Evolutionary conservation across 345 rosid genomes (phyloP), one percentile per base, ranked within the genome.

Genomic region (Populus davidiana): DNA sequence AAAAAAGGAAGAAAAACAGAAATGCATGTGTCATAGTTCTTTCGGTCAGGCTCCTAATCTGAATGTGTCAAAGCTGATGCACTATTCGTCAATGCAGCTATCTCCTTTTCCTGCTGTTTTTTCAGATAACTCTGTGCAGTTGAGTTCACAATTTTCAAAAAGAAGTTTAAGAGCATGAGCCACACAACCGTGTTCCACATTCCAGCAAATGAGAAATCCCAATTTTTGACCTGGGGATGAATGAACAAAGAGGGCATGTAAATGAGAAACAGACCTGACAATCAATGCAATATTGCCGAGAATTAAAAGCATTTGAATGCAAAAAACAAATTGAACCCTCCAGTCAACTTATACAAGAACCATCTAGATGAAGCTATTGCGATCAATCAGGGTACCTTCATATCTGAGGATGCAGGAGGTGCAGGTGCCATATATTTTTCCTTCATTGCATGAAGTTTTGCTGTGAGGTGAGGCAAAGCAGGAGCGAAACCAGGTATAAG

Each of bases 111-210:
- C 78, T 92, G 97, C 88, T 89, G 87, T 67, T 90, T 88, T 82
- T 89, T 91, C 80, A 90, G 87, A 77, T 92, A 89, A 44, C 83
- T 79, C 73, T 89, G 97, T 0, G 97, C 98, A 61, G 98, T 92
- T 44, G 95, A 84, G 50, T 86, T 94, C 84, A 96, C 90, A 54
- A 92, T 91, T 90, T 87, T 93, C 61, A 87, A 76, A 59, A 88
- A 89, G 87, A 93, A 96, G 87, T 92, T 92, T 79, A 96, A 64
- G 41, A 96, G 97, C 97, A 96, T 90, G 67, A 96, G 97, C 98
- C 97, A 96, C 31, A 96, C 98, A n/a, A 93, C 66, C 10, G 96
- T 88, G 72, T 91, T 93, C 99, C 99, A 96, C 56, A 96, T 70
- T 1, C 91, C 79, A 27, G 97, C 87, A 79, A 92, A 88, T 10